Evolutionary conservation across 352 stramenopile species (phyloP), one percentile per base, ranked within the genome.

Genomic region (Pythium volutum): DNA sequence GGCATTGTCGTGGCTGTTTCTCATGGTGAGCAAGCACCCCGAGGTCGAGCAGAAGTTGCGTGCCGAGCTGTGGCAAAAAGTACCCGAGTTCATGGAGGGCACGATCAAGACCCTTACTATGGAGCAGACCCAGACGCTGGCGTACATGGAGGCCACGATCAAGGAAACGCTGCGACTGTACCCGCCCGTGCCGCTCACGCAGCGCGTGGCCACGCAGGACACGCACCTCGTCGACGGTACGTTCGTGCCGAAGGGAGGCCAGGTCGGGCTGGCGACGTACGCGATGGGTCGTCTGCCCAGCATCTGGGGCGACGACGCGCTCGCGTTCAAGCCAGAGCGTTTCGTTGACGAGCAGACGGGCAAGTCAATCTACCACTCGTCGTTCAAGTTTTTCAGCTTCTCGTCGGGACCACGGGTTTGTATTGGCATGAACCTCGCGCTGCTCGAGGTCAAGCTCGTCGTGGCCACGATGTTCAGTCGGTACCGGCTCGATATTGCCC

Each of bases 301-400:
- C 4, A 22, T 81, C n/a, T 90, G 82, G 78, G 78, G 75, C 29
- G 23, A 59, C 9, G 77, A 91, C 36, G 76, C 75, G 27, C 7
- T 55, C 51, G 15, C 82, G 59, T 87, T 87, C 57, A 80, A 72
- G 42, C 82, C 82, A 1, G 77, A 89, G 38, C 75, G 81, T 3
- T 89, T 71, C 67, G 65, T 89, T 25, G 71, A 73, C 23, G 26
- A 46, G 22, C 11, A 14, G 2, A 43, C 38, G 0, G 52, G 22
- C 43, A 22, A 36, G 14, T 11, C 31, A 11, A 42, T 20, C n/a
- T n/a, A 23, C 5, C 18, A 45, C 38, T 45, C 38, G 38, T 16
- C 38, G 38, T 45, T 45, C 58, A 66, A 80, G 42, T 75, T 33
- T 69, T 73, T 43, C 33, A 33, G 51, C 38, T 58, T 58, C 20